Base-by-base conservation (phyloP, 176 grass and related monocot species). In the Phoenix dactylifera region DNA sequence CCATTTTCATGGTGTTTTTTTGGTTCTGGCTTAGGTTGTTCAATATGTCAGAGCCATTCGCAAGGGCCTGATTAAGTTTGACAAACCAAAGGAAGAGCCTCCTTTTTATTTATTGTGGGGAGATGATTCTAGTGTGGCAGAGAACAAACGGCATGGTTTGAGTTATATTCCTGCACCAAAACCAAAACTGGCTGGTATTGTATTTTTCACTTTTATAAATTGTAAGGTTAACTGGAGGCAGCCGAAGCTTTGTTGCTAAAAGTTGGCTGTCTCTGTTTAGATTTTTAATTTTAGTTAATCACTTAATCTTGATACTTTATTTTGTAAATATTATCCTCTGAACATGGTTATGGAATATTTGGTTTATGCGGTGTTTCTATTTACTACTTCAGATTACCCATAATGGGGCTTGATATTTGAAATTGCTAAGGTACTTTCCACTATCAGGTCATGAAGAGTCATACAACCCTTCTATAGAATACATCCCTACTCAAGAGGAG, bases 381-480 rank as follows among this genome's bases (percentile, higher is more conserved):
- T 9, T 44, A 14, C 10, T 30, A 30, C 28, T 62, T 72, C 20
- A 44, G 12, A 44, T 14, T 44, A 44, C 12, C 35, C 12, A 9
- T 44, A 14, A 44, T 44, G 35, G 35, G 10, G 9, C 12, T 44
- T 3, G 35, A 44, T 44, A 44, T 44, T 44, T 12, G 12, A 5
- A 17, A 7, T 62, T 24, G 15, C 6, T 22, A 22, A 17, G 1
- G 3, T 16, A 9, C 51, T 55, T 63, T 73, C 16, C 19, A 55
- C 26, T 89, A 2, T 64, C 57, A 98, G 94, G 94, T 56, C 94
- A 98, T 72, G 94, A 98, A 86, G 94, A 93, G 70, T 92, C 88
- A 12, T 98, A 98, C 63, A 98, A 98, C 78, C 88, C 94, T 79
- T 92, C 94, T 25, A 35, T 93, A 19, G 94, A 98, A 77, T 98